Conservation (phyloP, 306 rosid species). For the Delonix regia region DNA sequence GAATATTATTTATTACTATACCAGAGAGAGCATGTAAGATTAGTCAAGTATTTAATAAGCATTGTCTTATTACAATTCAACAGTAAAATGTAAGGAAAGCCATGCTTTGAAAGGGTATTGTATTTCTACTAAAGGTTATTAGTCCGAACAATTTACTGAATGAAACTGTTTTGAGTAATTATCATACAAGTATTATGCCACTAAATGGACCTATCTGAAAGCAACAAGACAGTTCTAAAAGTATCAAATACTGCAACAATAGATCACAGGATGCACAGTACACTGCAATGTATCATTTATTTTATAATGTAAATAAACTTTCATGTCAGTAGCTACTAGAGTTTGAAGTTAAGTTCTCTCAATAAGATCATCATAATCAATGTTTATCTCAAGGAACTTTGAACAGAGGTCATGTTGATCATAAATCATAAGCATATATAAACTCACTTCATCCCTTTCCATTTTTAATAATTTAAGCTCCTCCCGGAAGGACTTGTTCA, state of each 20-base stretch:
- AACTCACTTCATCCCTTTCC: conserved; percentile 71
- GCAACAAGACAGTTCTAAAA: conserved; percentile 4
- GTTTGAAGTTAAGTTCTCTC: conserved; percentile 1
- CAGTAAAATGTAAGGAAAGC: conserved; percentile 3
- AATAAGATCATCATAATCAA: not conserved
- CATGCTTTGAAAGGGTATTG: not conserved
- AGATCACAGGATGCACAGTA: not conserved
- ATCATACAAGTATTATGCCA: not conserved
- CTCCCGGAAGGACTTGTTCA: conserved; percentile 58
- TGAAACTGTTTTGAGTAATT: not conserved
- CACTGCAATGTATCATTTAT: conserved; percentile 10
- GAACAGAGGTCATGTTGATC: conserved; percentile 15
- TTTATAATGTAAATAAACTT: not conserved
- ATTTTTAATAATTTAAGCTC: conserved; percentile 58
- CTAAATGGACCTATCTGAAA: not conserved
- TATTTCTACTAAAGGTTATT: not conserved
- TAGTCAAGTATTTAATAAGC: not conserved
- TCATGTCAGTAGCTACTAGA: conserved; percentile 8
- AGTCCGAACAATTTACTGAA: not conserved
- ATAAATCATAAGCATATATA: conserved; percentile 12
- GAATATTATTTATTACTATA: conserved; percentile 10
- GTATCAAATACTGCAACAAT: not conserved
- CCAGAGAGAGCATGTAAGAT: not conserved
- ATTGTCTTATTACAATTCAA: conserved; percentile 11
- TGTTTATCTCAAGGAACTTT: conserved; percentile 16